phyloP scores from a whole-genome alignment of 768 basidiomycete species.

The Macrolepiota dolichaula region DNA sequence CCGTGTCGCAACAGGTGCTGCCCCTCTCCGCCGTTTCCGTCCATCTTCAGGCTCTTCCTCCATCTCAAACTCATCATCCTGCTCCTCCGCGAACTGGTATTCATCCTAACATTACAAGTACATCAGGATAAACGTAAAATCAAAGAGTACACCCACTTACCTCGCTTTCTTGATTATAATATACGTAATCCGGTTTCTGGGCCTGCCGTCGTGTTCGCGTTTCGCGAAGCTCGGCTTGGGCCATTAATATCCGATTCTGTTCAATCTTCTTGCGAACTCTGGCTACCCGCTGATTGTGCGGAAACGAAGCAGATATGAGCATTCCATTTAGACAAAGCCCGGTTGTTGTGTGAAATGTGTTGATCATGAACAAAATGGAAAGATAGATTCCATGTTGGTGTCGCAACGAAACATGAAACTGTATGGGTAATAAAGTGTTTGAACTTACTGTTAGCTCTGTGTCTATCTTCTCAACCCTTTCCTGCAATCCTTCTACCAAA shows the following conservation, averaged over 20 bases:
- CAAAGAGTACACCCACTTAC: constrained; percentile 33
- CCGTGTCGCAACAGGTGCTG: constrained; percentile 35
- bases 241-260: constrained; percentile 58
- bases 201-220: constrained; percentile 76
- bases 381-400: constrained; percentile 6
- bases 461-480: constrained; percentile 62
- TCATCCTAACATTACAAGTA: constrained; percentile 43
- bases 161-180: constrained; percentile 67
- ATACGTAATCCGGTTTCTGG: constrained; percentile 78
- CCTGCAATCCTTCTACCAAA: constrained; percentile 61
- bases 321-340: neutral
- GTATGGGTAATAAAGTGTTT: constrained; percentile 12
- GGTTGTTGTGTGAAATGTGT: neutral
- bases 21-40: constrained; percentile 37
- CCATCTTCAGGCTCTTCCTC: constrained; percentile 54
- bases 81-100: constrained; percentile 62
- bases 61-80: constrained; percentile 58
- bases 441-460: constrained; percentile 67
- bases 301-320: neutral
- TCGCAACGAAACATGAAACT: constrained; percentile 8
- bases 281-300: constrained; percentile 56
- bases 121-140: constrained; percentile 12
- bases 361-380: neutral
- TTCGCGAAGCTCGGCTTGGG: constrained; percentile 75
- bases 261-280: constrained; percentile 69